Conservation (phyloP, 148 eudicot species). For the Selenicereus undatus region DNA sequence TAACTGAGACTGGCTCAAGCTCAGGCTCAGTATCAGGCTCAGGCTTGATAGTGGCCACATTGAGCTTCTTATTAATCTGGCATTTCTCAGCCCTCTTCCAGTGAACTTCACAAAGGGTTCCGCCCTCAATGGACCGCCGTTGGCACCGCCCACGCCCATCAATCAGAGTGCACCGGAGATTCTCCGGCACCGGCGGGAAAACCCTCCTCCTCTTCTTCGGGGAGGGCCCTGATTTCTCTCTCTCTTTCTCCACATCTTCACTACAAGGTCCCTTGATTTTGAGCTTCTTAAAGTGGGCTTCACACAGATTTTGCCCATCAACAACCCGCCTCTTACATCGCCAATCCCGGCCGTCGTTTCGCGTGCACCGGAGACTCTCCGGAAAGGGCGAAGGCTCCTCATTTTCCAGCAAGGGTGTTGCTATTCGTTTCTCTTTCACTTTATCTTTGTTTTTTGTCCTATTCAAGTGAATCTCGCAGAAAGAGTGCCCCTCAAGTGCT, state of each 20-base stretch:
- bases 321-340: conserved; percentile 24
- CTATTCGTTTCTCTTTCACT: neutral
- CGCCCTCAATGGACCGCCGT: conserved; percentile 5
- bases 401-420: neutral
- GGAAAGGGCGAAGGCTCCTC: neutral
- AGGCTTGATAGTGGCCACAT: neutral
- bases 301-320: conserved; percentile 21
- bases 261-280: neutral
- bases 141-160: conserved; percentile 15
- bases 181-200: neutral
- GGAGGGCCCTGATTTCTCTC: neutral
- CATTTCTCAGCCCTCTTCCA: neutral
- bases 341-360: conserved; percentile 23
- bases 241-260: neutral
- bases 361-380: conserved; percentile 18
- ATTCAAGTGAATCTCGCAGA: conserved; percentile 14
- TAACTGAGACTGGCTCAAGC: neutral
- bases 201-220: neutral
- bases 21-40: neutral
- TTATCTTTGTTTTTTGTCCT: neutral
- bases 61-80: neutral
- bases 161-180: conserved; percentile 1
- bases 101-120: conserved; percentile 6
- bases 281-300: conserved; percentile 13
- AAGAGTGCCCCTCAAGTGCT: conserved; percentile 5